These are phyloP conservation scores for Alternaria incomplexa DNA, from an alignment of 2,329 filamentous ascomycete genomes.

Conservation along the genomic window DNA sequence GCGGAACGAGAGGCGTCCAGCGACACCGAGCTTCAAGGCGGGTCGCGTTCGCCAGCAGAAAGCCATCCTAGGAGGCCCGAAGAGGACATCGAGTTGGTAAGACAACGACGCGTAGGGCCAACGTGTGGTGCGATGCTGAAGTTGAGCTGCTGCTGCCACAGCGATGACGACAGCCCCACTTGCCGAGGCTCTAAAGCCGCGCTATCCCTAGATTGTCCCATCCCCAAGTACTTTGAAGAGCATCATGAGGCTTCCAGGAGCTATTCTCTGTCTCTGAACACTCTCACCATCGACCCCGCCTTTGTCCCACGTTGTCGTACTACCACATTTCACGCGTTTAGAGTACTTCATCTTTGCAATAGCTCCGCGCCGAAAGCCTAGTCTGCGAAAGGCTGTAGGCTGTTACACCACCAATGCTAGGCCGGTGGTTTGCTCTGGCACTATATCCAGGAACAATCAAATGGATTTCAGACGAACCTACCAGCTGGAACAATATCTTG, in stretches of 20 bases:
- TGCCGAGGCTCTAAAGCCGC: slow-evolving; percentile 11
- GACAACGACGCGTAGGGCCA: background rate
- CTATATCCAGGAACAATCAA: background rate
- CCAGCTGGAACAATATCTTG: background rate
- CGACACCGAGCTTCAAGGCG: slow-evolving; percentile 5
- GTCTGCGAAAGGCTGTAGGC: background rate
- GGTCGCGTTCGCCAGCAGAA: slow-evolving; percentile 19
- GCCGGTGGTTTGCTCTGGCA: background rate
- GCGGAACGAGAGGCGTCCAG: background rate
- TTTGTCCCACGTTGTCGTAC: background rate
- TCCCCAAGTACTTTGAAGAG: background rate
- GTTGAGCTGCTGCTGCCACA: background rate
- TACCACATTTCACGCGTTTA: background rate
- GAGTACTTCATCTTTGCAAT: background rate
- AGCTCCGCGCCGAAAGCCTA: background rate
- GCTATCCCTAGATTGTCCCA: background rate
- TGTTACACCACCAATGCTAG: background rate
- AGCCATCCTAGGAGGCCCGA: background rate
- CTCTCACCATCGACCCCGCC: background rate
- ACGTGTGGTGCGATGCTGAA: background rate
- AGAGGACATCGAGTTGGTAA: background rate
- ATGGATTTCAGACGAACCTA: background rate
- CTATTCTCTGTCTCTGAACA: background rate
- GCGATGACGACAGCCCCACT: slow-evolving; percentile 2
- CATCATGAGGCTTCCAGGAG: background rate